Conservation (phyloP, 805 yeast species). For the Ogataea saltuana region DNA sequence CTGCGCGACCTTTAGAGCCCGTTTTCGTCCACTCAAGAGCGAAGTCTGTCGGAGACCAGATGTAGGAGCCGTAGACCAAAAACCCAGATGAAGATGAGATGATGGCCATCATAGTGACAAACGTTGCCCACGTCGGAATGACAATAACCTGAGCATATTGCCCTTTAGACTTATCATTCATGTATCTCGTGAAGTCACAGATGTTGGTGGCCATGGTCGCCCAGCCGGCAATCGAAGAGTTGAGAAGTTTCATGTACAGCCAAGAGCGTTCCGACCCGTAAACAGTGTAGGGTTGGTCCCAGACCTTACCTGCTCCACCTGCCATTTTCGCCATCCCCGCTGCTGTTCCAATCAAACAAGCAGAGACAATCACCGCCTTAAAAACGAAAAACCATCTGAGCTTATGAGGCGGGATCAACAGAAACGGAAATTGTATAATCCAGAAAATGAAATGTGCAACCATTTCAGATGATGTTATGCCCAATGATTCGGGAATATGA, state of each 20-base stretch:
- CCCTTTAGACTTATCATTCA: conserved; percentile 33
- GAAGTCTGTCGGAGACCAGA: conserved; percentile 47
- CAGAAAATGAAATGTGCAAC: conserved; percentile 38
- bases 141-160: conserved; percentile 36
- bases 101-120: conserved; percentile 36
- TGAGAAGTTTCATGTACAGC: conserved; percentile 29
- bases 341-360: conserved; percentile 30
- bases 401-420: conserved; percentile 35
- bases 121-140: conserved; percentile 27
- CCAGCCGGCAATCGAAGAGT: conserved; percentile 36
- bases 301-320: conserved; percentile 28
- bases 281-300: conserved; percentile 24
- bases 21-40: conserved; percentile 36
- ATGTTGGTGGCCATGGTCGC: conserved; percentile 41
- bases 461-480: conserved; percentile 31
- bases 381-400: conserved; percentile 38
- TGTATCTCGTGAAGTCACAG: conserved; percentile 42
- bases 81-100: conserved; percentile 40
- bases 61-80: conserved; percentile 40
- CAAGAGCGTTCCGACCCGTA: conserved; percentile 30
- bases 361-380: conserved; percentile 34
- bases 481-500: conserved; percentile 31
- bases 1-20: conserved; percentile 23
- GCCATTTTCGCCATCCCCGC: conserved; percentile 37
- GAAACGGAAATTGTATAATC: conserved; percentile 35